These are phyloP conservation scores for Cynara cardunculus DNA, from an alignment of 129 eudicot species.

Conservation along the genomic window DNA sequence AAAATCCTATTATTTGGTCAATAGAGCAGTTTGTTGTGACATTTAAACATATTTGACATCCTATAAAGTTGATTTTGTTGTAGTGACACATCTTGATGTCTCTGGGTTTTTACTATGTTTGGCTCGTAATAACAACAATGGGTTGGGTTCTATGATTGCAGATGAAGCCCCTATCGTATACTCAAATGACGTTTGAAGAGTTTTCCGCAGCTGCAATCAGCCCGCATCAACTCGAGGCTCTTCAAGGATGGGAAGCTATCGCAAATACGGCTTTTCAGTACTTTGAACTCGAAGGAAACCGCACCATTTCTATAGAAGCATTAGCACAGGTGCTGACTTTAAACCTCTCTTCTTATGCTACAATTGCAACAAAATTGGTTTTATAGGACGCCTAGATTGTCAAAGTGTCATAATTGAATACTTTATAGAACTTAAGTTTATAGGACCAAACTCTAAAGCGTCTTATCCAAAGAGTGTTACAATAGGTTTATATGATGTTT, in stretches of 20 bases:
- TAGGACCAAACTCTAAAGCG: no score
- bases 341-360: background rate
- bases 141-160: conserved; percentile 18
- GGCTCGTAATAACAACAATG: background rate
- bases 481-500: no score
- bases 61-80: background rate
- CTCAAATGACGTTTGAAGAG: conserved; percentile 81
- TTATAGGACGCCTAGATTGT: no score
- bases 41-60: background rate
- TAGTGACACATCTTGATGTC: background rate
- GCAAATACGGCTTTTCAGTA: conserved; percentile 60
- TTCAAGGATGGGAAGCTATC: conserved; percentile 75
- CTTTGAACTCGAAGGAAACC: conserved; percentile 87
- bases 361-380: no score
- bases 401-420: no score
- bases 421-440: no score
- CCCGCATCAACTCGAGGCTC: conserved; percentile 89
- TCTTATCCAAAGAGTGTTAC: no score
- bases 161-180: conserved; percentile 78
- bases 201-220: conserved; percentile 88
- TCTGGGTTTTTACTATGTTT: background rate
- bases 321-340: conserved; percentile 58
- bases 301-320: conserved; percentile 57
- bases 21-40: background rate
- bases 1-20: background rate